Evolutionary conservation across 2,329 filamentous ascomycete species (phyloP).

Genomic region (Cercospora janseana): DNA sequence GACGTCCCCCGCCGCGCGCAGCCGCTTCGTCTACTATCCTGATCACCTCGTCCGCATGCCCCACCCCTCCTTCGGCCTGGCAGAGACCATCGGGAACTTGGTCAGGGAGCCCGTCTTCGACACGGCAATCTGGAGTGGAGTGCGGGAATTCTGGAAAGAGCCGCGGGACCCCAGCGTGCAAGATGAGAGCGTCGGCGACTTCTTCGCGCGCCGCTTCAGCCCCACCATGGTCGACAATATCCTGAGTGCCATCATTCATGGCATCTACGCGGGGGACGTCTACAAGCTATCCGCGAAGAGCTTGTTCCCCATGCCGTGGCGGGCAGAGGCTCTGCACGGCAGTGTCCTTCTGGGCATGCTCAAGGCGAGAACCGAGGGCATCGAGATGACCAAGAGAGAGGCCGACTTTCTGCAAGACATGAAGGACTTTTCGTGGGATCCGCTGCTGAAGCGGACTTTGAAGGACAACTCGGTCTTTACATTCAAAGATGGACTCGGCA

Average conservation of each 20-base stretch:
- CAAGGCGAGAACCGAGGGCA: constrained; percentile 33
- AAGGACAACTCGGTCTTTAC: constrained; percentile 43
- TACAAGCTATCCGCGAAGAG: constrained; percentile 72
- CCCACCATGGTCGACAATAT: constrained; percentile 66
- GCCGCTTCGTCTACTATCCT: constrained; percentile 84
- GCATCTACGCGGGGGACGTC: constrained; percentile 89
- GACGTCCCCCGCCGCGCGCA: constrained; percentile 53
- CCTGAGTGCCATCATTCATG: constrained; percentile 73
- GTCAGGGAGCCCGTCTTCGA: constrained; percentile 56
- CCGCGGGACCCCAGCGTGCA: constrained; percentile 40
- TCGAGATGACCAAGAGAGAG: constrained; percentile 39
- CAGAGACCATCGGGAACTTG: constrained; percentile 31
- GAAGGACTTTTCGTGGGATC: constrained; percentile 38
- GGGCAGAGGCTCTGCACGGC: constrained; percentile 50
- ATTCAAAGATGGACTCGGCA: constrained; percentile 46
- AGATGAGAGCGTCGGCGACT: constrained; percentile 72
- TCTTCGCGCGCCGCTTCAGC: constrained; percentile 57
- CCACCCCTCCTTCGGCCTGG: constrained; percentile 40
- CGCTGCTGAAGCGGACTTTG: constrained; percentile 36
- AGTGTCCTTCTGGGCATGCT: constrained; percentile 39
- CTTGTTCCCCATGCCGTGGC: constrained; percentile 53
- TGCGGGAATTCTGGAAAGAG: constrained; percentile 36
- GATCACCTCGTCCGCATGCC: constrained; percentile 71
- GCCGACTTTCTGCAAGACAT: constrained; percentile 34
- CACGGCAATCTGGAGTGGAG: constrained; percentile 42